phyloP scores from a whole-genome alignment of 768 basidiomycete genomes.

The Serendipita vermifera region DNA sequence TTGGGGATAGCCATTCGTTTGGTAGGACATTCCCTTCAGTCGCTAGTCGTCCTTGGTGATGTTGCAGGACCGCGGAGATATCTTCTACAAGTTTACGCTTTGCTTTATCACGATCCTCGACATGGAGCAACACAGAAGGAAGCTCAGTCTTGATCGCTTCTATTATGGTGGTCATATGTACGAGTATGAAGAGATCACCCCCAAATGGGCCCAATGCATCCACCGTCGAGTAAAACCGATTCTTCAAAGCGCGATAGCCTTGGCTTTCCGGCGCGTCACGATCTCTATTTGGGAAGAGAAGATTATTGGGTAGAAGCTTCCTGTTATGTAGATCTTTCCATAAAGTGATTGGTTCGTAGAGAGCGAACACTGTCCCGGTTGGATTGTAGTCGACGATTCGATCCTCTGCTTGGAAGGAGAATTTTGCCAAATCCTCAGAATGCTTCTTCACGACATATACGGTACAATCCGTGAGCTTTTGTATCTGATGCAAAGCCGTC shows the following conservation, averaged over 20 bases:
- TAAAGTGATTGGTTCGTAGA: slow-evolving; percentile 43
- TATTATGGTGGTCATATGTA: background rate
- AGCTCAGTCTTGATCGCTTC: background rate
- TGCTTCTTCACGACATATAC: slow-evolving; percentile 65
- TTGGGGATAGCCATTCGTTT: slow-evolving; percentile 60
- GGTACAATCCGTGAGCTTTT: slow-evolving; percentile 58
- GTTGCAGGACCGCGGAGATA: slow-evolving; percentile 32
- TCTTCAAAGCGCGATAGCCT: slow-evolving; percentile 25
- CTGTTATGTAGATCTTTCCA: slow-evolving; percentile 40
- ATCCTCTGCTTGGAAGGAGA: slow-evolving; percentile 56
- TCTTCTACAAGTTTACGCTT: background rate
- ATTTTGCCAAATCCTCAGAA: slow-evolving; percentile 44
- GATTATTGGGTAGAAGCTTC: slow-evolving; percentile 23
- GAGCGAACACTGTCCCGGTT: slow-evolving; percentile 36
- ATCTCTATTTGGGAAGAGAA: slow-evolving; percentile 42
- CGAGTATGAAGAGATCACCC: slow-evolving; percentile 47
- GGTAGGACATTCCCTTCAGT: slow-evolving; percentile 13
- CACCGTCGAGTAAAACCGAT: slow-evolving; percentile 47
- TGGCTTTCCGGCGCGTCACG: background rate
- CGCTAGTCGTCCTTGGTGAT: slow-evolving; percentile 27
- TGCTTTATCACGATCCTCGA: background rate
- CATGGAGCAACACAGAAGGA: background rate
- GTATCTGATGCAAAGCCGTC: slow-evolving; percentile 48
- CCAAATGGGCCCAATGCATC: slow-evolving; percentile 58
- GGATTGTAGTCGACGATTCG: slow-evolving; percentile 46